Percentiles rank a stretch among this genome's conserved stretches.
These are phyloP conservation scores for Neopestalotiopsis rosae DNA, from an alignment of 2,329 filamentous ascomycete species.

Conservation along the genomic window DNA sequence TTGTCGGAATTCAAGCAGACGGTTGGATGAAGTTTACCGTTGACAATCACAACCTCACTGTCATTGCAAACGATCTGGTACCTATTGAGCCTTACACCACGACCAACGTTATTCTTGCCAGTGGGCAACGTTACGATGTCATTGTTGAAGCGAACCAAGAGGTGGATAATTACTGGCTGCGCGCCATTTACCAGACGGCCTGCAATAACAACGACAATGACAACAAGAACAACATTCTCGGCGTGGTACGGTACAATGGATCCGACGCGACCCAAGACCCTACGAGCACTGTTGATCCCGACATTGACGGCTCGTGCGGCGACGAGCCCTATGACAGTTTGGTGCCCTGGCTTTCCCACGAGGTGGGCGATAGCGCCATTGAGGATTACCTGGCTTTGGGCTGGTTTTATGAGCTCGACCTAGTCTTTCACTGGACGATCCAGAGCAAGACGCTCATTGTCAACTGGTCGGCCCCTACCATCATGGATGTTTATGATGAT, in stretches of 20 bases:
- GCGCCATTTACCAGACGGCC: slow-evolving; percentile 45
- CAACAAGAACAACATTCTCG: slow-evolving; percentile 46
- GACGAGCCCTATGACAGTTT: slow-evolving; percentile 41
- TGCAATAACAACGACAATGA: slow-evolving; percentile 47
- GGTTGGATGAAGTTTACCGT: slow-evolving; percentile 54
- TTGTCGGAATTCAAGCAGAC: slow-evolving; percentile 53
- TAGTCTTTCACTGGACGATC: slow-evolving; percentile 51
- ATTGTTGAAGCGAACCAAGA: slow-evolving; percentile 47
- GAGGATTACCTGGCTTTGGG: slow-evolving; percentile 26
- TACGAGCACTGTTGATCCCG: slow-evolving; percentile 24
- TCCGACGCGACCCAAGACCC: slow-evolving; percentile 24
- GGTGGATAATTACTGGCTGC: slow-evolving; percentile 52
- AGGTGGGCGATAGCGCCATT: slow-evolving; percentile 36
- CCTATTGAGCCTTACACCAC: slow-evolving; percentile 60
- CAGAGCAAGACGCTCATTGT: slow-evolving; percentile 51
- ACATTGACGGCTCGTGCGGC: slow-evolving; percentile 33
- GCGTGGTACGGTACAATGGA: slow-evolving; percentile 50
- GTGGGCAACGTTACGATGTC: slow-evolving; percentile 49
- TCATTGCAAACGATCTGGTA: slow-evolving; percentile 63
- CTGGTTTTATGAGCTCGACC: slow-evolving; percentile 21
- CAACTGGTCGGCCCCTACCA: slow-evolving; percentile 52
- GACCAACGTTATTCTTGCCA: slow-evolving; percentile 41
- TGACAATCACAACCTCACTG: slow-evolving; percentile 60
- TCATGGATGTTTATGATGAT: slow-evolving; percentile 35
- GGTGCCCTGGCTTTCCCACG: slow-evolving; percentile 36